A percentile compares a stretch with the other conserved stretches of the same genome.
Evolutionary conservation across 495 filamentous ascomycete species (phyloP).

Genomic region (Pyronema domesticum): DNA sequence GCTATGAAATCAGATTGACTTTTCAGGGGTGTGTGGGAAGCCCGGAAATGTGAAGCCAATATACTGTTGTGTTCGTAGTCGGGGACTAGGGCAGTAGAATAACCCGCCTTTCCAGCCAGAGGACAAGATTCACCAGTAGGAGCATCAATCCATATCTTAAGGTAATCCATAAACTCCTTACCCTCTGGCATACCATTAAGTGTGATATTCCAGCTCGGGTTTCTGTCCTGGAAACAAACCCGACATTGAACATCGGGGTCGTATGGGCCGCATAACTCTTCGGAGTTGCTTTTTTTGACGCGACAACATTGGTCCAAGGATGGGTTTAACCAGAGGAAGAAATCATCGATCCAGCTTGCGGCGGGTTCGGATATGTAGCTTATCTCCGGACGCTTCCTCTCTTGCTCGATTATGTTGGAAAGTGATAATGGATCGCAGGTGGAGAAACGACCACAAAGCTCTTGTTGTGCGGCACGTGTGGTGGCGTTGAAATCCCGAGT

Average conservation of each 20-base stretch:
- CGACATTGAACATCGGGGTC: slow-evolving; percentile 32
- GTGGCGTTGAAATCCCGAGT: slow-evolving; percentile 65
- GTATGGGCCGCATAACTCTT: slow-evolving; percentile 27
- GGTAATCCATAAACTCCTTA: slow-evolving; percentile 69
- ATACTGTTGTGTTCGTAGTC: slow-evolving; percentile 46
- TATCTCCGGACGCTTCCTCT: slow-evolving; percentile 73
- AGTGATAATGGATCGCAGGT: slow-evolving; percentile 71
- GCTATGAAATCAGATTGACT: slow-evolving; percentile 88
- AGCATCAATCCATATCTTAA: slow-evolving; percentile 59
- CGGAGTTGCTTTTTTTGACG: slow-evolving; percentile 19
- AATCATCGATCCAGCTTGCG: slow-evolving; percentile 94
- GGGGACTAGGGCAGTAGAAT: slow-evolving; percentile 68
- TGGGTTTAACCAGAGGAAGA: slow-evolving; percentile 88
- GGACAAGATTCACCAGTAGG: slow-evolving; percentile 72
- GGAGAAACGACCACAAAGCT: slow-evolving; percentile 79
- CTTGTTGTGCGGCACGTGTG: slow-evolving; percentile 50
- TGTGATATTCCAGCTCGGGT: slow-evolving; percentile 71
- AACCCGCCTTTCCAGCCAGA: slow-evolving; percentile 70
- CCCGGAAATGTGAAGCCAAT: slow-evolving; percentile 76
- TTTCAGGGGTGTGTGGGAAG: slow-evolving; percentile 64
- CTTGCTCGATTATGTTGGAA: slow-evolving; percentile 74
- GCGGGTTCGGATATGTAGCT: slow-evolving; percentile 86
- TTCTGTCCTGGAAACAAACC: slow-evolving; percentile 58
- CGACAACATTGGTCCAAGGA: slow-evolving; percentile 62
- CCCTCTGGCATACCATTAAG: slow-evolving; percentile 84